Evolutionary conservation across 2,329 filamentous ascomycete genomes (phyloP).

Genomic region (Sarocladium oryzae): DNA sequence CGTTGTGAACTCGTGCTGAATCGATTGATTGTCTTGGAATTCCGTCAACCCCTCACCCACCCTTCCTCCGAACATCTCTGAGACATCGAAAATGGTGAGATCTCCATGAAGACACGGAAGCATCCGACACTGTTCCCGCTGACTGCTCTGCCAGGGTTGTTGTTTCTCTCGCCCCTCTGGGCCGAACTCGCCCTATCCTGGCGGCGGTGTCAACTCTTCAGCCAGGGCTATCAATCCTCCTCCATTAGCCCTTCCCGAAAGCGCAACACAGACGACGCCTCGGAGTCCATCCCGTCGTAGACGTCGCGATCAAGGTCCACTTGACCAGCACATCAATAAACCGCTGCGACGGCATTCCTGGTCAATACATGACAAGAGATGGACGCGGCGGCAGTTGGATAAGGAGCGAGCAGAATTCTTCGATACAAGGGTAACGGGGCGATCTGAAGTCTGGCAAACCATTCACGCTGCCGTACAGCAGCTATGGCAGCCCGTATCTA

Average conservation of each 20-base stretch:
- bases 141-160: slow-evolving; percentile 41
- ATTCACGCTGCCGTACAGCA: slow-evolving; percentile 62
- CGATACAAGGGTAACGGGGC: slow-evolving; percentile 77
- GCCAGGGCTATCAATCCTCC: slow-evolving; percentile 47
- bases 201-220: slow-evolving; percentile 41
- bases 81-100: not conserved
- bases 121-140: not conserved
- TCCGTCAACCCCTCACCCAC: not conserved
- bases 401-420: slow-evolving; percentile 79
- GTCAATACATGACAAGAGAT: slow-evolving; percentile 55
- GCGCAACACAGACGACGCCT: slow-evolving; percentile 16
- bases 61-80: not conserved
- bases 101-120: not conserved
- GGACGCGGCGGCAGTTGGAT: slow-evolving; percentile 64
- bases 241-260: slow-evolving; percentile 25
- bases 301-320: slow-evolving; percentile 33
- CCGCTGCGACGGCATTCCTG: slow-evolving; percentile 59
- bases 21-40: not conserved
- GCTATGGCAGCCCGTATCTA: slow-evolving; percentile 46
- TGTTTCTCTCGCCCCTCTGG: slow-evolving; percentile 48
- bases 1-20: not conserved
- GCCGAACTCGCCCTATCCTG: slow-evolving; percentile 48
- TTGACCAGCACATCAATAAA: slow-evolving; percentile 62
- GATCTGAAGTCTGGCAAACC: slow-evolving; percentile 73
- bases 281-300: slow-evolving; percentile 18